phyloP scores from a whole-genome alignment of 2,329 filamentous ascomycete species.

The Periconia sp. region DNA sequence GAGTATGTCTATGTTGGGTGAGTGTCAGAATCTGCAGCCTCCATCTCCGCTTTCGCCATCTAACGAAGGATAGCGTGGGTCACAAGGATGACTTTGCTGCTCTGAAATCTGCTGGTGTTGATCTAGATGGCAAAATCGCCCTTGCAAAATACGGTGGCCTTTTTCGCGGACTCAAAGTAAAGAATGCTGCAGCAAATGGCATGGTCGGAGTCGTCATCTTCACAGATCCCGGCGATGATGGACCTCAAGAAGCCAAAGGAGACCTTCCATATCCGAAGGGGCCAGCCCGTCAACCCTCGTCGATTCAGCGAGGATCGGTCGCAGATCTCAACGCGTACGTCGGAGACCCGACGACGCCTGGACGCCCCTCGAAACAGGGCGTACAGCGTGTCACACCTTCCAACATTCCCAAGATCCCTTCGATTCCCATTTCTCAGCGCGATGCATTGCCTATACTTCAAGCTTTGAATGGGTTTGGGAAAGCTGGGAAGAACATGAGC shows the following conservation, averaged over 20 bases:
- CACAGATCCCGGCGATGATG: constrained; percentile 49
- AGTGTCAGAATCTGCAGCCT: background rate
- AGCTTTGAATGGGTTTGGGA: constrained; percentile 79
- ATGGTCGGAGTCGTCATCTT: constrained; percentile 51
- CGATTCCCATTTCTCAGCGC: constrained; percentile 78
- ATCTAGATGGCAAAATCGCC: constrained; percentile 52
- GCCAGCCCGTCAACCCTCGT: constrained; percentile 48
- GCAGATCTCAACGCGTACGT: background rate
- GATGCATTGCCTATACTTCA: constrained; percentile 79
- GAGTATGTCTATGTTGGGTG: constrained; percentile 6
- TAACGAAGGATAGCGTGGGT: background rate
- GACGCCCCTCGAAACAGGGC: constrained; percentile 83
- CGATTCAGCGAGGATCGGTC: constrained; percentile 44
- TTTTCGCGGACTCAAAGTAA: constrained; percentile 51
- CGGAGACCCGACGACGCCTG: constrained; percentile 21
- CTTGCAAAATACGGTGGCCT: constrained; percentile 47
- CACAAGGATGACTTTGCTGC: constrained; percentile 32
- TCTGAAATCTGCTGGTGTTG: constrained; percentile 43
- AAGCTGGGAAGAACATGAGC: constrained; percentile 49
- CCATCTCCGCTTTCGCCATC: background rate
- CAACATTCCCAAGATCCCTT: constrained; percentile 74
- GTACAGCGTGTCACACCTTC: constrained; percentile 70
- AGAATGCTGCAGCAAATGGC: constrained; percentile 49
- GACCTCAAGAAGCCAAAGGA: constrained; percentile 46
- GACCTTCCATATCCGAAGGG: constrained; percentile 34